A percentile compares a stretch with the other conserved stretches of the same genome.
These are phyloP conservation scores for Rhynchospora tenuis DNA, from an alignment of 176 grass and related monocot genomes.

Conservation along the genomic window DNA sequence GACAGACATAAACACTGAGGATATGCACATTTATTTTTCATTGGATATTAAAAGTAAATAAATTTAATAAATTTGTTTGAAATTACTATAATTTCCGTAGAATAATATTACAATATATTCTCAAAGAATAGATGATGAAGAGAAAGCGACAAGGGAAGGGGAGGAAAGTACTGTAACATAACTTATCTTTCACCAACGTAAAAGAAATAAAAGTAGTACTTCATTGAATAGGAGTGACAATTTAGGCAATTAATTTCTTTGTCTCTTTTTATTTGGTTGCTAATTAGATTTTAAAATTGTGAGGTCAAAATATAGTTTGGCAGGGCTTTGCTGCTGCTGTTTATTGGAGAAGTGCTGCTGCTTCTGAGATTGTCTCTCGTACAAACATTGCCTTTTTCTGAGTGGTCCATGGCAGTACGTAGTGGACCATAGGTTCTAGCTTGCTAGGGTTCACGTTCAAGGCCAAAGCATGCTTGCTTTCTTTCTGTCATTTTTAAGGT, in stretches of 20 bases:
- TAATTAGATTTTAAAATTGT: constrained; percentile 6
- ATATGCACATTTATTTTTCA: no score
- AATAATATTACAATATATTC: not conserved
- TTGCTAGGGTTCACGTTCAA: constrained; percentile 9
- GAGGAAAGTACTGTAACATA: not conserved
- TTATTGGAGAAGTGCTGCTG: constrained; percentile 21
- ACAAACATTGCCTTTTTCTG: not conserved
- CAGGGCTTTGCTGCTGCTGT: constrained; percentile 26
- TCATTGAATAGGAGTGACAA: not conserved
- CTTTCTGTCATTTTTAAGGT: not conserved
- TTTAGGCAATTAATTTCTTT: not conserved
- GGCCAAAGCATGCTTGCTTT: not conserved
- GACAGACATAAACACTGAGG: no score
- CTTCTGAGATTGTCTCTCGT: not conserved
- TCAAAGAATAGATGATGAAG: not conserved
- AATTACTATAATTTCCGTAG: not conserved
- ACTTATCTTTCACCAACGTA: not conserved
- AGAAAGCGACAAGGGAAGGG: not conserved
- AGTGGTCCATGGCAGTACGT: constrained; percentile 9
- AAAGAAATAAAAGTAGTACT: not conserved
- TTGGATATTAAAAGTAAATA: no score
- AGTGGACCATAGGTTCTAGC: not conserved
- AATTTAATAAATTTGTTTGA: no score
- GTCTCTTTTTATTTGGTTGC: not conserved
- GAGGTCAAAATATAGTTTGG: constrained; percentile 27